Conservation (phyloP, 163 green algal genomes). For the Smithsoniella earleae region DNA sequence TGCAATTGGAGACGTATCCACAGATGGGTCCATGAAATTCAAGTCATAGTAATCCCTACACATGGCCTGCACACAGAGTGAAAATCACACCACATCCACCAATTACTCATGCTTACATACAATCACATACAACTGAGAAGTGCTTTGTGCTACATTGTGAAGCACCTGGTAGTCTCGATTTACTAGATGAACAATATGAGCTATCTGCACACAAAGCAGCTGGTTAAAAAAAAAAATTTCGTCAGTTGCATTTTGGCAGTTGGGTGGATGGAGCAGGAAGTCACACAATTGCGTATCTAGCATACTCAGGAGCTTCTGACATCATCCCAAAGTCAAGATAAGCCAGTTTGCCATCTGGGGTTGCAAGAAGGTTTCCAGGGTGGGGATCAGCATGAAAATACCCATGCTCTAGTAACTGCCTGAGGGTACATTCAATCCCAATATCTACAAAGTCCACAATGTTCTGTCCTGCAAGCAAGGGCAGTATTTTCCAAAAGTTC, state of each 20-base stretch:
- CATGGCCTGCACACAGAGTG: slow-evolving; percentile 60
- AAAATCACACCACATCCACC: too few relatives aligned
- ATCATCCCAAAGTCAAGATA: slow-evolving; percentile 84
- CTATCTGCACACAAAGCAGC: too few relatives aligned
- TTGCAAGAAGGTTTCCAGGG: slow-evolving; percentile 90
- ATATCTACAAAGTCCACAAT: slow-evolving; percentile 88
- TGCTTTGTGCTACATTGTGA: too few relatives aligned
- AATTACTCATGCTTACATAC: too few relatives aligned
- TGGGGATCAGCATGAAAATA: slow-evolving; percentile 56
- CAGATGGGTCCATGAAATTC: slow-evolving; percentile 78
- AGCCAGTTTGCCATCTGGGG: slow-evolving; percentile 61
- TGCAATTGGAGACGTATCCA: slow-evolving; percentile 89
- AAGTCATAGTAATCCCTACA: slow-evolving; percentile 67
- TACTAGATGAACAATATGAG: slow-evolving; percentile 94
- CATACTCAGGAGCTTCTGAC: slow-evolving; percentile 64
- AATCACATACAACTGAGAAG: too few relatives aligned
- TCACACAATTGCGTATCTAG: slow-evolving; percentile 54
- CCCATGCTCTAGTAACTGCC: slow-evolving; percentile 81
- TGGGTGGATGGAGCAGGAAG: too few relatives aligned
- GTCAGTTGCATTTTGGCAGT: too few relatives aligned
- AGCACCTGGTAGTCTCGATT: slow-evolving; percentile 72
- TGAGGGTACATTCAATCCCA: slow-evolving; percentile 88
- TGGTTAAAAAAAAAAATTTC: too few relatives aligned
- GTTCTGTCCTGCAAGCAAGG: too few relatives aligned
- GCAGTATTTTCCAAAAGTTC: too few relatives aligned